These are phyloP conservation scores for Yamadazyma pseudoaaseri DNA, from an alignment of 1,139 yeast species.

Conservation along the genomic window DNA sequence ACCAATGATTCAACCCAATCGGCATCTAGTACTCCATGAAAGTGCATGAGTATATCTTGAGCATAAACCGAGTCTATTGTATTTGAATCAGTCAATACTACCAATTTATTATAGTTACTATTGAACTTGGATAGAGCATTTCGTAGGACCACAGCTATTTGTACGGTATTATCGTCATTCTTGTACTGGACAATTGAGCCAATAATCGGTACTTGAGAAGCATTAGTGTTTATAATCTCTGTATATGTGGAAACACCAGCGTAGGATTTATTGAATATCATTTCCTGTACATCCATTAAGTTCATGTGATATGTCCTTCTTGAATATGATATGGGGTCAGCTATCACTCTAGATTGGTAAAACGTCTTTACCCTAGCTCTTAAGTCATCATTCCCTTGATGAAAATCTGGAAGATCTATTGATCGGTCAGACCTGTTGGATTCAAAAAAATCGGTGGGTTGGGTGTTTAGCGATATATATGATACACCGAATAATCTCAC, in stretches of 20 bases:
- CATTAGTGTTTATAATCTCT: slow-evolving; percentile 21
- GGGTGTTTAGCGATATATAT: no score
- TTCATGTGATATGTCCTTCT: not conserved
- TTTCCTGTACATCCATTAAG: slow-evolving; percentile 6
- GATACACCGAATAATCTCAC: no score
- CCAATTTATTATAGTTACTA: slow-evolving; percentile 29
- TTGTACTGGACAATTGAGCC: slow-evolving; percentile 39
- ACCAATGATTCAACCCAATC: slow-evolving; percentile 19
- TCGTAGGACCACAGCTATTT: slow-evolving; percentile 34
- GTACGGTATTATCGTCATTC: slow-evolving; percentile 9
- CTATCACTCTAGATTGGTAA: slow-evolving; percentile 1
- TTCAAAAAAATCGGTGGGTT: no score
- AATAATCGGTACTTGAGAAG: slow-evolving; percentile 19
- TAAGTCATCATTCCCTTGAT: slow-evolving; percentile 4
- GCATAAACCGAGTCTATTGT: slow-evolving; percentile 26
- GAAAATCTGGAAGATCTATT: slow-evolving; percentile 2
- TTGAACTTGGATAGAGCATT: slow-evolving; percentile 32
- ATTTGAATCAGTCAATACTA: slow-evolving; percentile 33
- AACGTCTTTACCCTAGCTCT: slow-evolving; percentile 3
- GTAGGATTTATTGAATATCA: slow-evolving; percentile 10
- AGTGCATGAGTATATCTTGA: slow-evolving; percentile 26
- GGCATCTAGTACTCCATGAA: slow-evolving; percentile 23
- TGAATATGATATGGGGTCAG: not conserved
- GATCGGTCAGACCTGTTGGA: no score
- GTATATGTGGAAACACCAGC: slow-evolving; percentile 13